phyloP scores from a whole-genome alignment of 371 early-diverging fungal species.

The Syncephalastrum sp. region DNA sequence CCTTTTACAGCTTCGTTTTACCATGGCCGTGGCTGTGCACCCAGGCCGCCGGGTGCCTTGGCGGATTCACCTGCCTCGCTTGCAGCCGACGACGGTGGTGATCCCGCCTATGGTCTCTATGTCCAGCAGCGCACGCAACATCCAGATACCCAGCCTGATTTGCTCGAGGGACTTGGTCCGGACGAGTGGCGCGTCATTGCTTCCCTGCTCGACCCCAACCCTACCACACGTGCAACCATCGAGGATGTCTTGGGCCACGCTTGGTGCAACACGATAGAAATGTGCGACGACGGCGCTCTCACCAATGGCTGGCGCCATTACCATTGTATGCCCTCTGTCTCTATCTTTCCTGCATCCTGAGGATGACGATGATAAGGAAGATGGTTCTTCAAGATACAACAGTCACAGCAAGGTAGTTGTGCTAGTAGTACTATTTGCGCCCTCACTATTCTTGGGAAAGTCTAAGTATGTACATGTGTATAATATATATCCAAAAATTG shows the following conservation, averaged over 20 bases:
- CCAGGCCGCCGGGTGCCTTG: slow-evolving; percentile 17
- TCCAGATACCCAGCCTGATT: neutral
- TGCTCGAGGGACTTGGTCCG: slow-evolving; percentile 13
- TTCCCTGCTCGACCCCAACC: slow-evolving; percentile 69
- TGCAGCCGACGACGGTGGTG: slow-evolving; percentile 29
- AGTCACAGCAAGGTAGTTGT: no score
- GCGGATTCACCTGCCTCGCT: slow-evolving; percentile 37
- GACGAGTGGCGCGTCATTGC: slow-evolving; percentile 31
- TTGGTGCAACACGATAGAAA: slow-evolving; percentile 56
- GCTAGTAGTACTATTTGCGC: no score
- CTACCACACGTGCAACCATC: slow-evolving; percentile 73
- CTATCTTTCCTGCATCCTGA: no score
- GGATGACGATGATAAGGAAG: no score
- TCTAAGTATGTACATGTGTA: no score
- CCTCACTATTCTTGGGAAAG: no score
- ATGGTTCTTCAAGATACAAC: no score
- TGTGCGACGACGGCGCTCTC: slow-evolving; percentile 32
- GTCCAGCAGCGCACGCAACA: slow-evolving; percentile 20
- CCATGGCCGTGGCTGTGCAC: slow-evolving; percentile 16
- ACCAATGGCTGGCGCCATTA: slow-evolving; percentile 31
- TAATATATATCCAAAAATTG: no score
- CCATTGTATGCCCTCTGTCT: slow-evolving; percentile 13
- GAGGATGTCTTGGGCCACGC: slow-evolving; percentile 76
- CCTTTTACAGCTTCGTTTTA: slow-evolving; percentile 48
- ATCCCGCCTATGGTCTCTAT: slow-evolving; percentile 26